Percentiles rank a stretch among this genome's conserved stretches.
Conservation (phyloP, 306 rosid genomes). For the Vigna nakashimae region DNA sequence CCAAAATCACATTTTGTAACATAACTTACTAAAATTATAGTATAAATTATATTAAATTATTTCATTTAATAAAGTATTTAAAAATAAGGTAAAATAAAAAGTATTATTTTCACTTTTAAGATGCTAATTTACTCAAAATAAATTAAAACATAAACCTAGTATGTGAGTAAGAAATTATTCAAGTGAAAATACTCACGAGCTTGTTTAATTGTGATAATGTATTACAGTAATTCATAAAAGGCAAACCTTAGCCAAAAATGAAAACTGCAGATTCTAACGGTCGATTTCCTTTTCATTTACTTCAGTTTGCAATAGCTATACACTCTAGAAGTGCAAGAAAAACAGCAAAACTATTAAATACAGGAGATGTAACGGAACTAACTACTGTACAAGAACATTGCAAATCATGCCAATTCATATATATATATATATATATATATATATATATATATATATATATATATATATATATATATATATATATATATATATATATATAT, state of each 20-base stretch:
- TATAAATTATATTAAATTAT: too few relatives aligned
- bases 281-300: not conserved
- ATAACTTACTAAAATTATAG: too few relatives aligned
- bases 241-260: not conserved
- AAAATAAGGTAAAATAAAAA: too few relatives aligned
- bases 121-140: too few relatives aligned
- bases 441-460: too few relatives aligned
- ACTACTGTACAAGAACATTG: constrained; percentile 43
- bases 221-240: not conserved
- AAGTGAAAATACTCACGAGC: not conserved
- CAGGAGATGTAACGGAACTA: not conserved
- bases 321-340: constrained; percentile 34
- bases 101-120: too few relatives aligned
- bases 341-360: constrained; percentile 29
- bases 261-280: constrained; percentile 19
- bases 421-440: constrained; percentile 8
- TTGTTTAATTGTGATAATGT: not conserved
- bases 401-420: constrained; percentile 31
- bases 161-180: too few relatives aligned
- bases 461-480: constrained; percentile 18
- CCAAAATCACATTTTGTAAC: too few relatives aligned
- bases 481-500: not conserved
- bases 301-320: constrained; percentile 44
- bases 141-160: too few relatives aligned
- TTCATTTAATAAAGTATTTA: too few relatives aligned